Percentiles rank a stretch among this genome's conserved stretches.
Conservation (phyloP, 2,329 filamentous ascomycete genomes). For the Exophiala lecanii-corni region DNA sequence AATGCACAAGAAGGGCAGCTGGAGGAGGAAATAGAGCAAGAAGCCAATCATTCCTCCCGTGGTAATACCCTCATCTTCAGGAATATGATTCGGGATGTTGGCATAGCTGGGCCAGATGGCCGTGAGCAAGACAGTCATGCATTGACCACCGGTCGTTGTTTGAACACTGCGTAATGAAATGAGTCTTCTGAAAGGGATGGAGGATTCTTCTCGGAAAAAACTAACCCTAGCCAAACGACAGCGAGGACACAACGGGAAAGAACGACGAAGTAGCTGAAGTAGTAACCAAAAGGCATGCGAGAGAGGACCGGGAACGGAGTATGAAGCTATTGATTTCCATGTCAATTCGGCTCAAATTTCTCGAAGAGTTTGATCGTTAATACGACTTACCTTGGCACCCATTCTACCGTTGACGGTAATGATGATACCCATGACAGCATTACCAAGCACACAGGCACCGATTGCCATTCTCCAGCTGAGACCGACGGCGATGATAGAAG, state of each 20-base stretch:
- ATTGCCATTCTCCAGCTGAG: conserved; percentile 44
- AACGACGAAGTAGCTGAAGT: conserved; percentile 53
- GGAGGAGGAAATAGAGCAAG: conserved; percentile 42
- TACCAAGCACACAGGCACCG: conserved; percentile 33
- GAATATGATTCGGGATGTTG: conserved; percentile 40
- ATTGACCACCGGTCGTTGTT: conserved; percentile 24
- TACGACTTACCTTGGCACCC: conserved; percentile 33
- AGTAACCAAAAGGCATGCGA: conserved; percentile 55
- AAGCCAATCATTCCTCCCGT: conserved; percentile 43
- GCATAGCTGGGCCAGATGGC: conserved; percentile 48
- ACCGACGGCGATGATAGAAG: conserved; percentile 48
- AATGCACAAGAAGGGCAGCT: conserved; percentile 43
- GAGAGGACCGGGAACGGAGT: conserved; percentile 54
- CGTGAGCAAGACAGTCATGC: conserved; percentile 22
- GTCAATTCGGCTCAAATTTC: too few species aligned
- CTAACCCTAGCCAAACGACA: conserved; percentile 48
- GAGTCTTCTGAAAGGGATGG: conserved; percentile 41
- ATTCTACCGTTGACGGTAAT: conserved; percentile 58
- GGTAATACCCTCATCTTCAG: conserved; percentile 41
- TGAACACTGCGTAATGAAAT: conserved; percentile 15
- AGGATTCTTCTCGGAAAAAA: conserved; percentile 45
- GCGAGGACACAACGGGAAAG: conserved; percentile 51
- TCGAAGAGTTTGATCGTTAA: too few species aligned
- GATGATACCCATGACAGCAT: conserved; percentile 50
- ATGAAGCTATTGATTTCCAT: conserved; percentile 34